These are phyloP conservation scores for Diaporthe amygdali DNA, from an alignment of 2,329 filamentous ascomycete genomes.

Conservation along the genomic window DNA sequence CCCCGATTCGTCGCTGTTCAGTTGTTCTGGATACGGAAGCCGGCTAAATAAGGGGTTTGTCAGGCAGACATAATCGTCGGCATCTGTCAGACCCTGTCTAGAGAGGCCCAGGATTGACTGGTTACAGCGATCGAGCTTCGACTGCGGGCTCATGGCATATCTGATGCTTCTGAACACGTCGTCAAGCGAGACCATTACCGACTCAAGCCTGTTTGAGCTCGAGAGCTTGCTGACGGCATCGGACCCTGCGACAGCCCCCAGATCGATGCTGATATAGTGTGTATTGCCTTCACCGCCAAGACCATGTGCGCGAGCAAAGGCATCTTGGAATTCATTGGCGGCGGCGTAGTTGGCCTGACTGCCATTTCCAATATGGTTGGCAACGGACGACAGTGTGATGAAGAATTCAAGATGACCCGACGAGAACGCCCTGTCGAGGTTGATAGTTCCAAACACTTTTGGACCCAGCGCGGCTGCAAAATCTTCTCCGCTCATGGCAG, in stretches of 20 bases:
- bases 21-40: conserved; percentile 21
- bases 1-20: background rate
- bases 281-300: background rate
- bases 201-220: background rate
- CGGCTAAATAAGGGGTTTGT: conserved; percentile 29
- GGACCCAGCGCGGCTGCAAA: conserved; percentile 15
- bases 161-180: conserved; percentile 30
- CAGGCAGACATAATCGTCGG: conserved; percentile 27
- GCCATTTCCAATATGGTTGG: conserved; percentile 40
- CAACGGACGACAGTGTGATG: conserved; percentile 44
- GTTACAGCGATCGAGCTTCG: conserved; percentile 25
- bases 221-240: background rate
- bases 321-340: conserved; percentile 41
- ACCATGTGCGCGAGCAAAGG: conserved; percentile 17
- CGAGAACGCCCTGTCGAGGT: conserved; percentile 29
- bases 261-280: conserved; percentile 17
- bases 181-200: conserved; percentile 28
- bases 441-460: conserved; percentile 27
- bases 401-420: conserved; percentile 41
- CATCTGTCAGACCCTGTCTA: conserved; percentile 28
- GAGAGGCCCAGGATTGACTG: conserved; percentile 30
- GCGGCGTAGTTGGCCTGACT: conserved; percentile 46
- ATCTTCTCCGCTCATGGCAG: conserved; percentile 15
- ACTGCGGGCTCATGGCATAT: conserved; percentile 29
- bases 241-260: conserved; percentile 14